Percentiles rank a stretch among this genome's conserved stretches.
phyloP scores from a whole-genome alignment of 371 early-diverging fungal genomes.

The Nematocida homosporus region DNA sequence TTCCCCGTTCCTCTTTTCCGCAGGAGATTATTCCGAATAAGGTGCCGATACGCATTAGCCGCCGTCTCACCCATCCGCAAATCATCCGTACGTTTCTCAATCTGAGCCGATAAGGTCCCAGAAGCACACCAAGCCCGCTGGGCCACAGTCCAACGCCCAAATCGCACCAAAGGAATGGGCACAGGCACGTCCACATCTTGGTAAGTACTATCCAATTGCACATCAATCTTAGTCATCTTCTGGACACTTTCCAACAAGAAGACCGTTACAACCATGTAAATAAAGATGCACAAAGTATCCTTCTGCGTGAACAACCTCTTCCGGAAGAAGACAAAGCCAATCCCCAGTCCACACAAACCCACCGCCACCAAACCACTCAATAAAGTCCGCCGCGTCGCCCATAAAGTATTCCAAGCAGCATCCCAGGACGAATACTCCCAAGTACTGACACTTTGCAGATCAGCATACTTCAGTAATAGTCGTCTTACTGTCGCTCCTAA shows the following conservation, averaged over 20 bases:
- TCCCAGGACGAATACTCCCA: conserved; percentile 14
- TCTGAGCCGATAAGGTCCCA: neutral
- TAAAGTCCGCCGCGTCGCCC: conserved; percentile 10
- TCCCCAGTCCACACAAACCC: neutral
- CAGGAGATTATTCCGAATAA: neutral
- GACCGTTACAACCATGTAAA: conserved; percentile 48
- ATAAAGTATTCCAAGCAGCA: conserved; percentile 14
- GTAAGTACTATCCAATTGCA: conserved; percentile 29
- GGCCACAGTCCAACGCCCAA: too few relatives aligned
- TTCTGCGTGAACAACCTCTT: conserved; percentile 47
- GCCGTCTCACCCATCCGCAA: neutral
- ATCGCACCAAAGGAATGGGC: conserved; percentile 3
- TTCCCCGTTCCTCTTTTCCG: neutral
- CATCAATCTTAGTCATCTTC: conserved; percentile 26
- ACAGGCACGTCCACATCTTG: conserved; percentile 3
- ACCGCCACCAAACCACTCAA: neutral
- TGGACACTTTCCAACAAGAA: conserved; percentile 50
- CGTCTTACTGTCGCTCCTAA: conserved; percentile 35
- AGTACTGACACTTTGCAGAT: conserved; percentile 1
- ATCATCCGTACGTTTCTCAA: conserved; percentile 14
- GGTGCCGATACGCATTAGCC: conserved; percentile 9
- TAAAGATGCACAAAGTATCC: conserved; percentile 47
- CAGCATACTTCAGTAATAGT: conserved; percentile 9
- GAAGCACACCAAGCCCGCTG: conserved; percentile 15
- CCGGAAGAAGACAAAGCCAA: conserved; percentile 10